These are phyloP conservation scores for Rhynchosporium graminicola DNA, from an alignment of 2,329 filamentous ascomycete species.

Conservation along the genomic window DNA sequence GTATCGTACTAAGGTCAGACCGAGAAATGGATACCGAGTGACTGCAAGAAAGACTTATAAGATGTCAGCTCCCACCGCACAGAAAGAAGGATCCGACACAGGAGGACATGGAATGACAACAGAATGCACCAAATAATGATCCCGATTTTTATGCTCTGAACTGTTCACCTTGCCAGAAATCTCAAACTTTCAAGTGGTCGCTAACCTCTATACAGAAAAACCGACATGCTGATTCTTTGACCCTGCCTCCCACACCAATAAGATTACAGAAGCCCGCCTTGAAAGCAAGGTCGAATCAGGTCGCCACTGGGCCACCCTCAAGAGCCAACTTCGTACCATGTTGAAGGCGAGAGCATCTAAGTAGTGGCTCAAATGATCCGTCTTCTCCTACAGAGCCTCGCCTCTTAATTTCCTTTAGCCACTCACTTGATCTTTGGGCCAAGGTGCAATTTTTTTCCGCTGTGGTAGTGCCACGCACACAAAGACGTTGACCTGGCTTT, in stretches of 20 bases:
- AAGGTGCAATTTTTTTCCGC: background rate
- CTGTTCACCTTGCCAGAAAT: background rate
- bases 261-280: slow-evolving; percentile 12
- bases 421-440: background rate
- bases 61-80: slow-evolving; percentile 24
- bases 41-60: slow-evolving; percentile 30
- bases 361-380: slow-evolving; percentile 9
- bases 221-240: slow-evolving; percentile 32
- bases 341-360: slow-evolving; percentile 1
- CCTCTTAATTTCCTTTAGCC: slow-evolving; percentile 10
- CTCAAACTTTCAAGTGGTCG: slow-evolving; percentile 30
- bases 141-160: background rate
- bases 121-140: background rate
- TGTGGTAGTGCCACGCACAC: slow-evolving; percentile 1
- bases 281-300: slow-evolving; percentile 14
- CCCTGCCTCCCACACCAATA: slow-evolving; percentile 25
- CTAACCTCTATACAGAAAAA: slow-evolving; percentile 33
- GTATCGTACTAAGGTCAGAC: no score
- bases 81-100: background rate
- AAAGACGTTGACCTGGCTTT: background rate
- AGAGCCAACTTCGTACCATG: background rate
- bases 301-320: background rate
- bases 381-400: slow-evolving; percentile 14
- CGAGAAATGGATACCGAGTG: background rate
- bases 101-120: slow-evolving; percentile 6